Evolutionary conservation across 306 rosid genomes (phyloP).

Genomic region (Arachis stenosperma): DNA sequence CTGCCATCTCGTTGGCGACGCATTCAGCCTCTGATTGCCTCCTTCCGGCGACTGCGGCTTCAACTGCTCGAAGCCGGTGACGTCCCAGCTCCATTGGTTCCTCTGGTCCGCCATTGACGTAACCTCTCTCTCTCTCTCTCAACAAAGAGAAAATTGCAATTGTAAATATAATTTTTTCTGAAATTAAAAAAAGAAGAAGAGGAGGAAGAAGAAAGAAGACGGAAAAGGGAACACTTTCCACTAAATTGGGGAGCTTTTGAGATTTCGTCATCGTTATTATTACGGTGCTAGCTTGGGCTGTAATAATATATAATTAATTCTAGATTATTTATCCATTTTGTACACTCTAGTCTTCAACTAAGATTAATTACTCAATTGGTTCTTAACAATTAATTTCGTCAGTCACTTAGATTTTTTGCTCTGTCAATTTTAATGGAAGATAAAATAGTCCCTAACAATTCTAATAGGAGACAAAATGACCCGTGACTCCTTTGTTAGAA

Average conservation of each 20-base stretch:
- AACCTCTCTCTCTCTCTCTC: conserved; percentile 37
- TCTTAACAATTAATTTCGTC: too few relatives aligned
- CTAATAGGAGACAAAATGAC: too few relatives aligned
- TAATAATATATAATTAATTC: too few relatives aligned
- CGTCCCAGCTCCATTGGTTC: conserved; percentile 86
- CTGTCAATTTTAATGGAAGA: too few relatives aligned
- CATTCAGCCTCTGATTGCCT: conserved; percentile 49
- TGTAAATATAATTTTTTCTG: not conserved
- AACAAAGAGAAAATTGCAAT: not conserved
- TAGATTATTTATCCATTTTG: too few relatives aligned
- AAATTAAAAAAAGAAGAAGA: not conserved
- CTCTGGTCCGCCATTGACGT: conserved; percentile 67
- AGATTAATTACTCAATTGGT: too few relatives aligned
- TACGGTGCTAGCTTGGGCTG: not conserved
- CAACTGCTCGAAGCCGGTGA: conserved; percentile 77
- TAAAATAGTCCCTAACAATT: too few relatives aligned
- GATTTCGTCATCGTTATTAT: not conserved
- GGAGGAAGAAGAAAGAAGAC: not conserved
- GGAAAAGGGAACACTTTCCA: not conserved
- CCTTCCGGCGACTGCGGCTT: conserved; percentile 53
- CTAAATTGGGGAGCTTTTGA: conserved; percentile 8
- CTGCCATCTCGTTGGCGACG: conserved; percentile 56
- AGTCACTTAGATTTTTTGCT: too few relatives aligned
- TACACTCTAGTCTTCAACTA: too few relatives aligned
- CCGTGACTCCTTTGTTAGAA: too few relatives aligned